Evolutionary conservation across 768 basidiomycete genomes (phyloP).

Genomic region (Hericium rajendrae): DNA sequence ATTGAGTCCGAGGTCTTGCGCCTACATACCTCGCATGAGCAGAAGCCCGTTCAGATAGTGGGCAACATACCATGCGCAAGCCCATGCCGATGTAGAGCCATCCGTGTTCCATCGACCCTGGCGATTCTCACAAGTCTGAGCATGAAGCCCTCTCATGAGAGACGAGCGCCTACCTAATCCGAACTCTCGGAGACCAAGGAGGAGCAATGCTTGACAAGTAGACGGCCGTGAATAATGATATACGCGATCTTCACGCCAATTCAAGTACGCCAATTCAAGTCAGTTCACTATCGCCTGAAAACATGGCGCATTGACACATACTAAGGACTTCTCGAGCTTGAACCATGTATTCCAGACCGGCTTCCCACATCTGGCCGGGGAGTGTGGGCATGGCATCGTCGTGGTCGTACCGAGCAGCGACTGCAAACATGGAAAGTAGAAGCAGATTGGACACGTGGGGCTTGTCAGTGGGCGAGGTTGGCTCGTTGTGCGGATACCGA

Average conservation of each 20-base stretch:
- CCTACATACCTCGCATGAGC: conserved; percentile 30
- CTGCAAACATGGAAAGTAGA: conserved; percentile 72
- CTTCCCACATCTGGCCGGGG: conserved; percentile 59
- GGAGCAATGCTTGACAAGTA: conserved; percentile 71
- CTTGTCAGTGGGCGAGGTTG: conserved; percentile 29
- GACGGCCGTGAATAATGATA: conserved; percentile 62
- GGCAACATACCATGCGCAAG: conserved; percentile 51
- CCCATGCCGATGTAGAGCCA: conserved; percentile 86
- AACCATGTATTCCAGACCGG: conserved; percentile 53
- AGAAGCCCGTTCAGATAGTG: neutral
- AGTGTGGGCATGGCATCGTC: conserved; percentile 31
- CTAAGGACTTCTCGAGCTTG: conserved; percentile 57
- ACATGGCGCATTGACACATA: conserved; percentile 21
- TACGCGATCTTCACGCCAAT: conserved; percentile 36
- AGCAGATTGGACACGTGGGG: conserved; percentile 48
- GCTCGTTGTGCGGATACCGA: neutral
- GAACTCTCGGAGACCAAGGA: conserved; percentile 77
- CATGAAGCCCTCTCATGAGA: neutral
- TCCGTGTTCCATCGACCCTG: conserved; percentile 66
- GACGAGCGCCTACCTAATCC: conserved; percentile 50
- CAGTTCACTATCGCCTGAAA: neutral
- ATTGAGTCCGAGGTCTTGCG: conserved; percentile 73
- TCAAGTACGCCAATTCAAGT: conserved; percentile 17
- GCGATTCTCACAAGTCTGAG: neutral
- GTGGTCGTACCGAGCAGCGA: conserved; percentile 64